These are phyloP conservation scores for Cenchrus purpureus DNA, from an alignment of 176 grass and related monocot genomes.

Conservation along the genomic window DNA sequence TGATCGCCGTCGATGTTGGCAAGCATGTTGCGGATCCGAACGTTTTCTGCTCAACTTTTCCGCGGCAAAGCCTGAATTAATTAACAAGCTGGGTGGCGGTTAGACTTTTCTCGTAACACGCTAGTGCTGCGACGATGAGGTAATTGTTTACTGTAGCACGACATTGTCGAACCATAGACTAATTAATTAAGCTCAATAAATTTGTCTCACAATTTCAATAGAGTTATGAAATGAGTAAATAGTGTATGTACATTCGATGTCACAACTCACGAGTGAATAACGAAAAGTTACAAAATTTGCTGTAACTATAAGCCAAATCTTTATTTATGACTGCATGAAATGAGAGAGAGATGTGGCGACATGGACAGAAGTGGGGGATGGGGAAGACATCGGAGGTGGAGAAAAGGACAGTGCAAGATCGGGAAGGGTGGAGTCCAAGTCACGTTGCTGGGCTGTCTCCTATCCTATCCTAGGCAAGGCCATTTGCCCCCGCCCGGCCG, in stretches of 20 bases:
- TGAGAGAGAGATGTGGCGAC: background rate
- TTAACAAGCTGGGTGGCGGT: background rate
- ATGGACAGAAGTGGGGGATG: conserved; percentile 21
- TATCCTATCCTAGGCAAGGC: background rate
- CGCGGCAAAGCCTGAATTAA: conserved; percentile 12
- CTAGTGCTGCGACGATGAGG: background rate
- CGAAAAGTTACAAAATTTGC: too few relatives aligned
- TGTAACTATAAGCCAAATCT: too few relatives aligned
- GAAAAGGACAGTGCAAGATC: conserved; percentile 52
- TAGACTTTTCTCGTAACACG: conserved; percentile 38
- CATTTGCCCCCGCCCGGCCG: background rate
- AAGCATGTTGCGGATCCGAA: background rate
- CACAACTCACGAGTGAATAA: too few relatives aligned
- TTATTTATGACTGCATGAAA: conserved; percentile 34
- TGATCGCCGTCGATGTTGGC: background rate
- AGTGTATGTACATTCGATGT: too few relatives aligned
- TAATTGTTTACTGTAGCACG: too few relatives aligned
- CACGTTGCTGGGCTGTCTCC: conserved; percentile 69
- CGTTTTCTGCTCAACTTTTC: conserved; percentile 7
- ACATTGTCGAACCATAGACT: too few relatives aligned
- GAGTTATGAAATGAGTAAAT: too few relatives aligned
- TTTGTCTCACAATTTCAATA: too few relatives aligned
- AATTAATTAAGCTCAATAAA: too few relatives aligned
- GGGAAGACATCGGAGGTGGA: conserved; percentile 30
- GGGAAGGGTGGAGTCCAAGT: conserved; percentile 71